Percentiles rank a stretch among this genome's conserved stretches.
Evolutionary conservation across 1,284 basidiomycete genomes (phyloP).

Genomic region (Rhodotorula sp.): DNA sequence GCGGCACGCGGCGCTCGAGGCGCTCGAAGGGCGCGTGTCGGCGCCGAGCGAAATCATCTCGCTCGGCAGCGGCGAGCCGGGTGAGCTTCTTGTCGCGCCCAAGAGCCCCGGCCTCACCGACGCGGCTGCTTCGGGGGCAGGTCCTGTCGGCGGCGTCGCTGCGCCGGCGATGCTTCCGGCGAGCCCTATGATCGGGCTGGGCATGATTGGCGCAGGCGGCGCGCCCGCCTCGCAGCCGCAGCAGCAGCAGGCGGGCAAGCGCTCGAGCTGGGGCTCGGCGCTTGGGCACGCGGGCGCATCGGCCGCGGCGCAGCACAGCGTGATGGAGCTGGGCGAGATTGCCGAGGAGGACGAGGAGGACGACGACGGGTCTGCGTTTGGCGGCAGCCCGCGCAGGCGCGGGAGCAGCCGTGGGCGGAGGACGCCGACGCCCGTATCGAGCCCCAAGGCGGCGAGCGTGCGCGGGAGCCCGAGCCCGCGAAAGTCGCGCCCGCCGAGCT

Average conservation of each 20-base stretch:
- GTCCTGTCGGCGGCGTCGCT: not conserved
- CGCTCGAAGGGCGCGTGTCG: slow-evolving; percentile 39
- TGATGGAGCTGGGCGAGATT: slow-evolving; percentile 38
- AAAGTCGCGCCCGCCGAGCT: slow-evolving; percentile 19
- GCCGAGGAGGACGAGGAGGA: slow-evolving; percentile 43
- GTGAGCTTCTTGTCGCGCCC: slow-evolving; percentile 34
- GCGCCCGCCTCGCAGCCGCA: not conserved
- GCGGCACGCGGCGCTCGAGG: slow-evolving; percentile 38
- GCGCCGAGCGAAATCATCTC: slow-evolving; percentile 40
- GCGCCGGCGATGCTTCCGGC: slow-evolving; percentile 4
- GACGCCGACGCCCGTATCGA: slow-evolving; percentile 14
- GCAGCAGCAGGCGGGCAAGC: slow-evolving; percentile 8
- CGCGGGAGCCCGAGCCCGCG: slow-evolving; percentile 13
- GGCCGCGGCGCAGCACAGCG: slow-evolving; percentile 29
- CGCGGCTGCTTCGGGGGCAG: not conserved
- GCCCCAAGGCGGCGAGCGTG: slow-evolving; percentile 14
- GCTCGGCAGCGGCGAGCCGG: slow-evolving; percentile 30
- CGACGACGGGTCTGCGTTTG: slow-evolving; percentile 13
- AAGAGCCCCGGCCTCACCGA: slow-evolving; percentile 15
- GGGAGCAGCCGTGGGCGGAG: slow-evolving; percentile 1
- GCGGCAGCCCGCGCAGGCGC: slow-evolving; percentile 1
- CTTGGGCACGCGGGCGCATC: slow-evolving; percentile 7
- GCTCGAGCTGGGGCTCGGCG: slow-evolving; percentile 33
- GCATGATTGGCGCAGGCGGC: slow-evolving; percentile 1
- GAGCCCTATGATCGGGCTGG: slow-evolving; percentile 39